These are phyloP conservation scores for Leptographium galeiforme DNA, from an alignment of 2,329 filamentous ascomycete genomes.

Conservation along the genomic window DNA sequence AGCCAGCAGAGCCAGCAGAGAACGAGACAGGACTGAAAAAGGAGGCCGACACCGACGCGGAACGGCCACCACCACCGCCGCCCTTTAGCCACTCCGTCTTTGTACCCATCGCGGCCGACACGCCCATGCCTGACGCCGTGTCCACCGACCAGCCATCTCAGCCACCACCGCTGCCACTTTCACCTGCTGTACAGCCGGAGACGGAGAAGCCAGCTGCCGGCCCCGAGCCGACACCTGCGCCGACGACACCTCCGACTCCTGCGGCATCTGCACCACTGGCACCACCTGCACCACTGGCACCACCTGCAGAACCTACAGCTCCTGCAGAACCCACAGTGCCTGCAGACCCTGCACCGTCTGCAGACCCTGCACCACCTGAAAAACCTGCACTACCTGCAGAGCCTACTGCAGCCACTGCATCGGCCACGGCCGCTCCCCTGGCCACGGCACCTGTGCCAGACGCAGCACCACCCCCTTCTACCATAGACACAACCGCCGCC, in stretches of 20 bases:
- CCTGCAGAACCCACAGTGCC: too few relatives aligned
- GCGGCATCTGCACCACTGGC: background rate
- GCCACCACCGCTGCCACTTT: background rate
- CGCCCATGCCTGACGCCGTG: background rate
- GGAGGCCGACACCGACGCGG: background rate
- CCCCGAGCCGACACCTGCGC: background rate
- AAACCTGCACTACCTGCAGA: too few relatives aligned
- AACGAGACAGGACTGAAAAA: background rate
- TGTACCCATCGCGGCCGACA: conserved; percentile 4
- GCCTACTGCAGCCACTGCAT: too few relatives aligned
- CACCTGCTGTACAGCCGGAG: background rate
- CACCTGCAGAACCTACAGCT: too few relatives aligned
- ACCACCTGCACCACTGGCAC: background rate
- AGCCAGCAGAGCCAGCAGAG: background rate
- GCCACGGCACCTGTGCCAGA: too few relatives aligned
- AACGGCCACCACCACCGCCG: background rate
- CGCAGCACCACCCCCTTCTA: too few relatives aligned
- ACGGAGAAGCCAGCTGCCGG: background rate
- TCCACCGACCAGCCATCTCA: background rate
- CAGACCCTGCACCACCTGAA: too few relatives aligned
- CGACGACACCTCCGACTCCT: too few relatives aligned
- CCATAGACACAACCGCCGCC: background rate
- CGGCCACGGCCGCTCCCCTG: too few relatives aligned
- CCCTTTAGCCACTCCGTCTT: conserved; percentile 6
- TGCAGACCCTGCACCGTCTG: too few relatives aligned